These are phyloP conservation scores for Podospora tetraspora DNA, from an alignment of 495 filamentous ascomycete genomes.

Conservation along the genomic window DNA sequence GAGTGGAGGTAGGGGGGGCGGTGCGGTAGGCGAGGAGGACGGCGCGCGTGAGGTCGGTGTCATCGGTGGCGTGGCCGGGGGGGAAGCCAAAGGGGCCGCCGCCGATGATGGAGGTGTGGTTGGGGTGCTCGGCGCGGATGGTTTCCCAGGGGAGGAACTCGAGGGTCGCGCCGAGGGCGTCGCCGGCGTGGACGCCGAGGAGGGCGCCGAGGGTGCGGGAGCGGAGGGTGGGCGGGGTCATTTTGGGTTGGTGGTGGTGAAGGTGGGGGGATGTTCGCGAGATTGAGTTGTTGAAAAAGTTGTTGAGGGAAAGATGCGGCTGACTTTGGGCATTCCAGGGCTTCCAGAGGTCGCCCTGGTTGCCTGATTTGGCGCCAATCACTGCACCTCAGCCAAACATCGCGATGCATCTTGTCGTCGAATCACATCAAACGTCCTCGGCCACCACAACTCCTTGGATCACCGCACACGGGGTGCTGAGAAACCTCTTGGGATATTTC, in stretches of 20 bases:
- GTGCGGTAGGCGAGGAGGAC: constrained; percentile 23
- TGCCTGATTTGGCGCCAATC: background rate
- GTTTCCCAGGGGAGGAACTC: constrained; percentile 26
- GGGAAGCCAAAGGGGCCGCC: constrained; percentile 28
- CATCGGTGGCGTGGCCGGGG: constrained; percentile 22
- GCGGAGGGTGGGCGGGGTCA: constrained; percentile 8
- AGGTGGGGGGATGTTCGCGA: background rate
- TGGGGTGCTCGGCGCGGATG: constrained; percentile 18
- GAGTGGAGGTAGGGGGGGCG: background rate
- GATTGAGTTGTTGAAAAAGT: too few relatives aligned
- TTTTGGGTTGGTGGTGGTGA: constrained; percentile 2
- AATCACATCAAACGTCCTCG: background rate
- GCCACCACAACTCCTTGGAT: background rate
- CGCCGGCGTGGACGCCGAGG: constrained; percentile 32
- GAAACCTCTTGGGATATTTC: too few relatives aligned
- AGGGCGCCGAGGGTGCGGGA: constrained; percentile 28
- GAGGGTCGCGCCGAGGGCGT: constrained; percentile 29
- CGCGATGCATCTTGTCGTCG: background rate
- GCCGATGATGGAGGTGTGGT: constrained; percentile 23
- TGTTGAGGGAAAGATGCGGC: background rate
- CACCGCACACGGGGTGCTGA: too few relatives aligned
- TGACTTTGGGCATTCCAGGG: background rate
- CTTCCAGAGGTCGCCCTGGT: background rate
- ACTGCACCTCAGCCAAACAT: background rate
- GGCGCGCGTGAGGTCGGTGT: constrained; percentile 18